These are phyloP conservation scores for Arthrobotrys entomopaga DNA, from an alignment of 2,329 filamentous ascomycete genomes.

Conservation along the genomic window DNA sequence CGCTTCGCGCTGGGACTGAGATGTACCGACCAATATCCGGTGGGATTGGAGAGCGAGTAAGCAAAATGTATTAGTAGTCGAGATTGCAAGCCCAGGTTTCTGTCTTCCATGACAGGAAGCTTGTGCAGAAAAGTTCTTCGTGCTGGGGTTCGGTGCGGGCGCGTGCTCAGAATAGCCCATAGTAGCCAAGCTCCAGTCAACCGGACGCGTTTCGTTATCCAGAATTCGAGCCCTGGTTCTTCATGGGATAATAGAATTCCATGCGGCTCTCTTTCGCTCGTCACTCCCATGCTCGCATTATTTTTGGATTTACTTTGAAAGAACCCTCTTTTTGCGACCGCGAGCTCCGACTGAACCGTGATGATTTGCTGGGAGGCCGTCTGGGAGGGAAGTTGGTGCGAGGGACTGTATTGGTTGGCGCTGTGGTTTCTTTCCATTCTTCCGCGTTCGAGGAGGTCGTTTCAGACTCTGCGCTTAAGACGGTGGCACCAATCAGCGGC, in stretches of 20 bases:
- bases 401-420: conserved; percentile 54
- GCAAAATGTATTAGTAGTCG: conserved; percentile 41
- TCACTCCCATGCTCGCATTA: conserved; percentile 36
- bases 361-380: conserved; percentile 50
- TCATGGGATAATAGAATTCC: not conserved
- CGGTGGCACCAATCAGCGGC: conserved; percentile 34
- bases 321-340: conserved; percentile 34
- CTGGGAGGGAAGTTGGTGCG: conserved; percentile 33
- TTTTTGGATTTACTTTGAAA: conserved; percentile 34
- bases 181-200: conserved; percentile 48
- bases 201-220: conserved; percentile 50
- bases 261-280: conserved; percentile 34
- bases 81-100: conserved; percentile 45
- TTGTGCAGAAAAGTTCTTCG: conserved; percentile 13
- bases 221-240: conserved; percentile 18
- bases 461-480: conserved; percentile 47
- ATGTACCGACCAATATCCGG: conserved; percentile 33
- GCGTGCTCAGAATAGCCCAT: conserved; percentile 46
- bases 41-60: conserved; percentile 41
- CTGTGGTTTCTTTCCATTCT: conserved; percentile 15
- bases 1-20: conserved; percentile 30
- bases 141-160: conserved; percentile 38
- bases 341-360: conserved; percentile 19
- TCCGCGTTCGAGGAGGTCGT: conserved; percentile 14
- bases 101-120: conserved; percentile 26